phyloP scores from a whole-genome alignment of 108 stramenopile genomes.

The Asterionellopsis glacialis region DNA sequence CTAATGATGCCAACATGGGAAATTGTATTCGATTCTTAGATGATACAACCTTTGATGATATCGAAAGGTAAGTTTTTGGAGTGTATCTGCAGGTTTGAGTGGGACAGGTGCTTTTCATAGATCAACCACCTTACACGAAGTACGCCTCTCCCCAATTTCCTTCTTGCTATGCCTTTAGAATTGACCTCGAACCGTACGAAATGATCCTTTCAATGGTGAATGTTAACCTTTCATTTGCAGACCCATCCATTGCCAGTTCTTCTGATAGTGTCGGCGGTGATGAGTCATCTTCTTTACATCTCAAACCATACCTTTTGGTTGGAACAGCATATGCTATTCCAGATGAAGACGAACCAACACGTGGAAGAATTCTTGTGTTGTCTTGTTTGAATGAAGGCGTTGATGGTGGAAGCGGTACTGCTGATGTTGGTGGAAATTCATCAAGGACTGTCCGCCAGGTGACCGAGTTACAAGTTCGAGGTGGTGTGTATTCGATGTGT shows the following conservation, averaged over 20 bases:
- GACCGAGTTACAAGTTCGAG: slow-evolving; percentile 62
- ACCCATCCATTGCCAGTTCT: slow-evolving; percentile 19
- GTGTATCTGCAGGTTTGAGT: not conserved
- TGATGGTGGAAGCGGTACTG: slow-evolving; percentile 14
- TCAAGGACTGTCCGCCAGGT: slow-evolving; percentile 45
- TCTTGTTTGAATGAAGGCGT: slow-evolving; percentile 34
- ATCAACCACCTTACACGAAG: not conserved
- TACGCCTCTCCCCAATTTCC: too few species aligned
- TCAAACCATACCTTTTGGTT: slow-evolving; percentile 72
- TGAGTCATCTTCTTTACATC: slow-evolving; percentile 13
- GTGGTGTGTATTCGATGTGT: slow-evolving; percentile 75
- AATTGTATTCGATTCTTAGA: slow-evolving; percentile 88
- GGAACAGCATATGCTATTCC: slow-evolving; percentile 89
- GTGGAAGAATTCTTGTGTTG: slow-evolving; percentile 88
- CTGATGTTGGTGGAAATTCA: slow-evolving; percentile 8
- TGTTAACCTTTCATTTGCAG: slow-evolving; percentile 14
- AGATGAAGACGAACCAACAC: slow-evolving; percentile 92
- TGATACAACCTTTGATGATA: slow-evolving; percentile 84
- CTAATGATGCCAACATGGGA: slow-evolving; percentile 66
- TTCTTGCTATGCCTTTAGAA: slow-evolving; percentile 23
- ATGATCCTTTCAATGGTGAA: slow-evolving; percentile 73
- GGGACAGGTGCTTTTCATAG: not conserved
- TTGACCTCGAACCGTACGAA: slow-evolving; percentile 82
- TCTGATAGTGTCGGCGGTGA: slow-evolving; percentile 15
- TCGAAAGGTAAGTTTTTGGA: slow-evolving; percentile 45